Base-by-base conservation (phyloP, 2,329 filamentous ascomycete species). In the Immersiporthe knoxdaviesiana region DNA sequence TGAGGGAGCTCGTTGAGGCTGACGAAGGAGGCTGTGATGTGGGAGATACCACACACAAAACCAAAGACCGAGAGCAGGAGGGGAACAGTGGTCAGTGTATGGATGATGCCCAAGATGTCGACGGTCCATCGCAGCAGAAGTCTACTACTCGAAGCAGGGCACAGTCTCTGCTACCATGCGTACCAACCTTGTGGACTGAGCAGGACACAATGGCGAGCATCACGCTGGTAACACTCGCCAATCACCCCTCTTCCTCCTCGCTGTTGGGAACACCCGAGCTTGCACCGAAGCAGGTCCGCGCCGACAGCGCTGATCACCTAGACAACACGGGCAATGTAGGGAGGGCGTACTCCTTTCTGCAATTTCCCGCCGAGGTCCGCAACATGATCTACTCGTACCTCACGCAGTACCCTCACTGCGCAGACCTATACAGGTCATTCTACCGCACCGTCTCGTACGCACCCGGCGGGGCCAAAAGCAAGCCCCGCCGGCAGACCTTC, bases 321-420 rank as follows among this genome's bases (percentile, higher is more conserved):
- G 14, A 37, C 16, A 37, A 35, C 10, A 47, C n/a, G 27, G 24
- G 14, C 8, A 12, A 47, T 10, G 30, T 44, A 30, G 44, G 14
- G 16, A 47, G 11, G n/a, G 52, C 35, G 1, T 50, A 70, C 47
- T 74, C 73, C 30, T 80, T 78, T 61, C 72, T 79, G 56, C 35
- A 65, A 11, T 76, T 80, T 59, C 78, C 79, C 1, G 63, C 74
- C 14, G 79, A 81, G 74, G 73, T 80, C 56, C 77, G 79, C 27
- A 78, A 79, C 68, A 72, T 76, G 27, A 77, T 81, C 30, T 80
- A 81, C 72, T 67, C 75, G 35, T 71, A 73, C 60, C 68, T 72
- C 24, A 66, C 78, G 52, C 68, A 72, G 24, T 78, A 76, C 47
- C 79, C 78, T 18, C 72, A 70, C 16, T 77, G 73, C 30, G 71